Base-by-base conservation (phyloP, 371 early-diverging fungal species). In the Rhizopus stolonifer region DNA sequence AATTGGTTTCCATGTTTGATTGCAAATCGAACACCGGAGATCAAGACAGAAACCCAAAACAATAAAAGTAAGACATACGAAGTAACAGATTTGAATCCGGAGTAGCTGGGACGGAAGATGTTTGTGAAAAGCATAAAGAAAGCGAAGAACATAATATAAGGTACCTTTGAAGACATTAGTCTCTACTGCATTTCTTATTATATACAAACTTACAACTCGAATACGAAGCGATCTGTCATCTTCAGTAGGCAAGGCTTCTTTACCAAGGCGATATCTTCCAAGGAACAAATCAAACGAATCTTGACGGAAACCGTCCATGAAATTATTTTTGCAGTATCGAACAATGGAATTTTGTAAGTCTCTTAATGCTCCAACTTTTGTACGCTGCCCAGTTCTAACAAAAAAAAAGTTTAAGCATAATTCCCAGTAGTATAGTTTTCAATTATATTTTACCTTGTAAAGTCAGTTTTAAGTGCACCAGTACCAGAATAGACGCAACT, bases 401-500 rank as follows among this genome's bases (percentile, higher is more conserved):
- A 43, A 18, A 14, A 34, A 17, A 43, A 18, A 24, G 11, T 26
- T 3, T 24, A 13, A 39, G 33, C 4, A 11, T 14, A 38, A 3
- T 3, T 32, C 25, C 5, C 17, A 7, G 9, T 9, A 19, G 6
- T 25, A 14, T 14, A 21, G 19, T 9, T 9, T 22, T 13, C 4
- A 26, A 4, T 36, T 5, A 15, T n/a, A 4, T 0, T 36, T 44
- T 75, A 76, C 79, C 92, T 79, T 18, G 99, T 98, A 54, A 91
- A 94, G 62, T 99, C 98, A 4, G 98, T 96, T 61, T 99, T 98
- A 31, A 99, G 80, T 3, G 99, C 99, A 17, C 95, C 94, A 3
- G 99, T 99, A 47, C 99, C 99, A 18, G 95, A 89, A 70, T 99
- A 99, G 40, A 91, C 93, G 24, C 83, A 65, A 61, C 95, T 93